Conservation (phyloP, 2,329 filamentous ascomycete species). For the Orbilia javanica region DNA sequence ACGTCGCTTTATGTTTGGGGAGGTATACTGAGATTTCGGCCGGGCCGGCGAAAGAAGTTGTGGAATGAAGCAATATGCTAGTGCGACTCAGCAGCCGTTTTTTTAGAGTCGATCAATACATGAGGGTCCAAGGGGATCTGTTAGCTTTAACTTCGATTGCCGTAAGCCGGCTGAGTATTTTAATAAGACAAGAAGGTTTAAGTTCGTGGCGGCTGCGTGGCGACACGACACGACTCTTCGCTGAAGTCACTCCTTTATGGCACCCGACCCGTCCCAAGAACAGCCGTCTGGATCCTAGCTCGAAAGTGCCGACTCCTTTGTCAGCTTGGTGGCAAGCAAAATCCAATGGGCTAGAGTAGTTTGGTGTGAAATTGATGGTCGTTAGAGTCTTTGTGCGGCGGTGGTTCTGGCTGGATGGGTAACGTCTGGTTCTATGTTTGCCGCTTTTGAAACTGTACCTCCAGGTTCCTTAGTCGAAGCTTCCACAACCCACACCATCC, state of each 20-base stretch:
- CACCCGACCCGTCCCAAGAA: constrained; percentile 1
- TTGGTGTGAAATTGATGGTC: constrained; percentile 11
- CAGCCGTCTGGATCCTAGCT: constrained; percentile 13
- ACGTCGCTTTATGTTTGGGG: constrained; percentile 8
- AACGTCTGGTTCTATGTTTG: constrained; percentile 23
- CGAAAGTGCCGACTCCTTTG: constrained; percentile 1
- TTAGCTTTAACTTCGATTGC: constrained; percentile 22
- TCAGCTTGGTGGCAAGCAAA: constrained; percentile 34
- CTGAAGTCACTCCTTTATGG: constrained; percentile 21
- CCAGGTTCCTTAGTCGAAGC: constrained; percentile 19
- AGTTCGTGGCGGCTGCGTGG: constrained; percentile 35
- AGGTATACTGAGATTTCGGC: constrained; percentile 7
- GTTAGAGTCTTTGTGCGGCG: constrained; percentile 22
- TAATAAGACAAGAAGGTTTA: constrained; percentile 15
- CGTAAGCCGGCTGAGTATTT: constrained; percentile 22
- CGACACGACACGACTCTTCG: constrained; percentile 32
- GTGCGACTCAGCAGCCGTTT: neutral
- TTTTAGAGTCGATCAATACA: constrained; percentile 22
- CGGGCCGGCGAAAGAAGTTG: constrained; percentile 3
- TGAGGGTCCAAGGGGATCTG: constrained; percentile 2
- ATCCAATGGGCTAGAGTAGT: constrained; percentile 18
- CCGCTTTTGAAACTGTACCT: constrained; percentile 23
- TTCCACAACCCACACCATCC: constrained; percentile 17
- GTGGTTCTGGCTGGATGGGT: constrained; percentile 6
- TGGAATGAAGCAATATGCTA: constrained; percentile 9